Conservation (phyloP, 2,329 filamentous ascomycete species). For the Pleomassaria siparia region DNA sequence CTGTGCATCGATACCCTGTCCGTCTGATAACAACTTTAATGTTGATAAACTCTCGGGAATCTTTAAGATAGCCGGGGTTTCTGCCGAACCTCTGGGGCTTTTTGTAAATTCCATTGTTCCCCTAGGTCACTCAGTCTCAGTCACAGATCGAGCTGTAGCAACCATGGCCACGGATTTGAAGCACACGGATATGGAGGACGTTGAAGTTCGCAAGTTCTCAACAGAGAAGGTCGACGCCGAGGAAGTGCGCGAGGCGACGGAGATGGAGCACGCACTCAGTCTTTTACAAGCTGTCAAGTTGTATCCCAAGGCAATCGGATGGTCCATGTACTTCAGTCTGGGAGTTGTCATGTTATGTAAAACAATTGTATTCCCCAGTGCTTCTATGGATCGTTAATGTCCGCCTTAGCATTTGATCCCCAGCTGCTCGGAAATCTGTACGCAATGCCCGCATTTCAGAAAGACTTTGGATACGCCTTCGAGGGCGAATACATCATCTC, state of each 20-base stretch:
- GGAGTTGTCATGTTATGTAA: conserved; percentile 60
- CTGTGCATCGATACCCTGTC: not conserved
- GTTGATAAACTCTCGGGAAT: conserved; percentile 5
- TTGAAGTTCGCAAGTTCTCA: conserved; percentile 20
- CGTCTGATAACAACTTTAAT: conserved; percentile 9
- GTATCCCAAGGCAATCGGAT: conserved; percentile 52
- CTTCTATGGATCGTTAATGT: conserved; percentile 3
- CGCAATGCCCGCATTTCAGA: conserved; percentile 59
- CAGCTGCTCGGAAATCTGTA: conserved; percentile 66
- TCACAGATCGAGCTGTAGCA: not conserved
- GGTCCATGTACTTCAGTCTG: conserved; percentile 62
- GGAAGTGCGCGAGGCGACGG: conserved; percentile 37
- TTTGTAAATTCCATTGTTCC: not conserved
- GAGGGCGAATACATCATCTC: conserved; percentile 45
- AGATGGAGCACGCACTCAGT: conserved; percentile 37
- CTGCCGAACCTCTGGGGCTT: conserved; percentile 6
- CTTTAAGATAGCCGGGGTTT: conserved; percentile 8
- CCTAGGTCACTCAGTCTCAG: not conserved
- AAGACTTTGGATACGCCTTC: conserved; percentile 57
- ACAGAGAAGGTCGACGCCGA: conserved; percentile 21
- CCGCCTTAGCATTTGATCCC: conserved; percentile 57
- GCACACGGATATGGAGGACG: conserved; percentile 8
- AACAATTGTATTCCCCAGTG: not conserved
- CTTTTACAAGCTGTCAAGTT: conserved; percentile 45
- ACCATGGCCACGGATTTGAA: conserved; percentile 12